phyloP scores from a whole-genome alignment of 2,329 filamentous ascomycete genomes.

The Aplosporella prunicola region DNA sequence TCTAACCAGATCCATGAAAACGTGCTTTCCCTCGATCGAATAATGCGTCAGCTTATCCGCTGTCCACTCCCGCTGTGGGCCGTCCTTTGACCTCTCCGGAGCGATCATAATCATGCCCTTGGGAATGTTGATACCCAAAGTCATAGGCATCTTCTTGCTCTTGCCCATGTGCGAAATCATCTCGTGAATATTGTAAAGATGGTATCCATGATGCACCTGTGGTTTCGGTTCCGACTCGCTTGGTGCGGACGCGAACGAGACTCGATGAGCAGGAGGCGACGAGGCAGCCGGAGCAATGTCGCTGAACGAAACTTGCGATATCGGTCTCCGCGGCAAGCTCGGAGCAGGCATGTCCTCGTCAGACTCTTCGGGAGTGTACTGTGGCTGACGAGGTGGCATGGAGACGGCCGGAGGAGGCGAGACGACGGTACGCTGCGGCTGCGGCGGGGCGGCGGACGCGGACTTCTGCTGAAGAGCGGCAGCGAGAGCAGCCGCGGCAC shows the following conservation, averaged over 20 bases:
- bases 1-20: conserved; percentile 85
- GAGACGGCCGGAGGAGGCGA: conserved; percentile 41
- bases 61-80: conserved; percentile 82
- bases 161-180: conserved; percentile 97
- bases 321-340: conserved; percentile 51
- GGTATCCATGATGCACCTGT: conserved; percentile 52
- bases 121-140: conserved; percentile 80
- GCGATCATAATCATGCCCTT: conserved; percentile 86
- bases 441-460: conserved; percentile 52
- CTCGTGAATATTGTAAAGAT: conserved; percentile 94
- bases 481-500: conserved; percentile 51
- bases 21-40: conserved; percentile 94
- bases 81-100: conserved; percentile 74
- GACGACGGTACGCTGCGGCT: conserved; percentile 9
- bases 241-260: conserved; percentile 26
- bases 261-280: conserved; percentile 42
- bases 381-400: conserved; percentile 40
- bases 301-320: conserved; percentile 39
- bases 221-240: conserved; percentile 35
- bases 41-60: conserved; percentile 96
- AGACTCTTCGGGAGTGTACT: conserved; percentile 57
- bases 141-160: conserved; percentile 97
- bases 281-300: conserved; percentile 15
- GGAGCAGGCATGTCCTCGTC: conserved; percentile 56
- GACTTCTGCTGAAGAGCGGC: conserved; percentile 49